phyloP scores from a whole-genome alignment of 2,329 filamentous ascomycete genomes.

The Xenoacremonium recifei region DNA sequence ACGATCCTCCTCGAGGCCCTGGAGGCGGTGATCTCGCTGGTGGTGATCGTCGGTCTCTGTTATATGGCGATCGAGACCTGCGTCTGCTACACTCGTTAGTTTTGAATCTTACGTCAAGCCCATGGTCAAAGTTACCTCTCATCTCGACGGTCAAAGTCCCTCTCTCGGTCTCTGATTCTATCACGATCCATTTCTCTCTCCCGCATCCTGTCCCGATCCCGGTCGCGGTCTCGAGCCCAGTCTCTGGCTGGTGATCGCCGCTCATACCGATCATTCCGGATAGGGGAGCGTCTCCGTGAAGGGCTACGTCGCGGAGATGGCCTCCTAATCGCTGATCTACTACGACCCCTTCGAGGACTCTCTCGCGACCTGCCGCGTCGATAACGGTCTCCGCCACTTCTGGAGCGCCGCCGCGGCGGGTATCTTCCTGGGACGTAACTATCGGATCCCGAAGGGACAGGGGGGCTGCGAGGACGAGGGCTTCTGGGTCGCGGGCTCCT shows the following conservation, averaged over 20 bases:
- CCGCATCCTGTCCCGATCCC: constrained; percentile 30
- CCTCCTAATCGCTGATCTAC: constrained; percentile 35
- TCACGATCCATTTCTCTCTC: constrained; percentile 27
- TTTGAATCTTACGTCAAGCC: too few species aligned
- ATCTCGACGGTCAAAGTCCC: constrained; percentile 41
- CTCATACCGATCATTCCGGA: constrained; percentile 36
- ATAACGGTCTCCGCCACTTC: constrained; percentile 41
- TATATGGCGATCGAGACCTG: constrained; percentile 54
- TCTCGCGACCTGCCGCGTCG: constrained; percentile 41
- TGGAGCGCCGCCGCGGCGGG: constrained; percentile 39
- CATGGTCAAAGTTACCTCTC: too few species aligned
- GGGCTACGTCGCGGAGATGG: constrained; percentile 39
- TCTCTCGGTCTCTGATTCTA: constrained; percentile 30
- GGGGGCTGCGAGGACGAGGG: constrained; percentile 35
- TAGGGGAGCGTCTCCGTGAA: constrained; percentile 34
- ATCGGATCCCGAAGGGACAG: constrained; percentile 38
- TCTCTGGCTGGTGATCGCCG: constrained; percentile 38
- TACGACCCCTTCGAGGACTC: constrained; percentile 36
- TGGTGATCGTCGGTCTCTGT: constrained; percentile 43
- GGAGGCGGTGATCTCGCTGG: constrained; percentile 26
- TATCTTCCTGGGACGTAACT: constrained; percentile 47
- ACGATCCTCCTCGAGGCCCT: constrained; percentile 40
- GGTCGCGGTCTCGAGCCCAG: constrained; percentile 29
- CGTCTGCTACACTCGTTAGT: constrained; percentile 39
- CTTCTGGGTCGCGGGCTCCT: constrained; percentile 40